phyloP scores from a whole-genome alignment of 768 basidiomycete genomes.

The Suillus subluteus region DNA sequence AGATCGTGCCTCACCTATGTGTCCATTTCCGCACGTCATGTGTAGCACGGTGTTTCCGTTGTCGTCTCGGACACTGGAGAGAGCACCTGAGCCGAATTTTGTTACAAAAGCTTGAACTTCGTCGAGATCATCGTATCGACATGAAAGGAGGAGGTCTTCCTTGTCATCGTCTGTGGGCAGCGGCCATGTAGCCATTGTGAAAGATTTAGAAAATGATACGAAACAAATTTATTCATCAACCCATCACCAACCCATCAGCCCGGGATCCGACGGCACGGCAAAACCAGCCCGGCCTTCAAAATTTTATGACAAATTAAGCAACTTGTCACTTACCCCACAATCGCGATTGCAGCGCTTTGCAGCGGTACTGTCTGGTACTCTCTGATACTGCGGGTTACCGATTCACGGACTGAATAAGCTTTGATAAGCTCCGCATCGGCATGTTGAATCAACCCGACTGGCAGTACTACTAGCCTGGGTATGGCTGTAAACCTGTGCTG shows the following conservation, averaged over 20 bases:
- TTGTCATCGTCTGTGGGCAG: slow-evolving; percentile 53
- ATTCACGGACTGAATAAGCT: neutral
- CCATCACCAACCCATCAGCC: too few species aligned
- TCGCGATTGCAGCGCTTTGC: neutral
- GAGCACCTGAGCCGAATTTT: slow-evolving; percentile 52
- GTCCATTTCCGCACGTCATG: slow-evolving; percentile 90
- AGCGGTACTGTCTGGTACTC: too few species aligned
- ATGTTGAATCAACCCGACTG: neutral
- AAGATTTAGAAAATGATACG: neutral
- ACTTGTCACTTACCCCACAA: neutral
- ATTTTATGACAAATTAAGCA: too few species aligned
- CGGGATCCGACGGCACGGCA: neutral
- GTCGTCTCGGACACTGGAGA: slow-evolving; percentile 64
- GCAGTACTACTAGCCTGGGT: too few species aligned
- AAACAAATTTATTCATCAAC: neutral
- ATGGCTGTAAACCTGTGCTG: neutral
- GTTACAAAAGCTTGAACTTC: slow-evolving; percentile 72
- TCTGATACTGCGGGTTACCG: neutral
- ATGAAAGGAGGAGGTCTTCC: slow-evolving; percentile 79
- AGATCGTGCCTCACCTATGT: slow-evolving; percentile 60
- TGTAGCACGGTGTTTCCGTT: slow-evolving; percentile 82
- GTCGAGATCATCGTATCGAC: slow-evolving; percentile 87
- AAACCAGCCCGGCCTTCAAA: too few species aligned
- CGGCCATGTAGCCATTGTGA: slow-evolving; percentile 14
- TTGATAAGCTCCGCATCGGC: neutral